Base-by-base conservation (phyloP, 768 basidiomycete genomes). In the Dacryopinax spathularia region DNA sequence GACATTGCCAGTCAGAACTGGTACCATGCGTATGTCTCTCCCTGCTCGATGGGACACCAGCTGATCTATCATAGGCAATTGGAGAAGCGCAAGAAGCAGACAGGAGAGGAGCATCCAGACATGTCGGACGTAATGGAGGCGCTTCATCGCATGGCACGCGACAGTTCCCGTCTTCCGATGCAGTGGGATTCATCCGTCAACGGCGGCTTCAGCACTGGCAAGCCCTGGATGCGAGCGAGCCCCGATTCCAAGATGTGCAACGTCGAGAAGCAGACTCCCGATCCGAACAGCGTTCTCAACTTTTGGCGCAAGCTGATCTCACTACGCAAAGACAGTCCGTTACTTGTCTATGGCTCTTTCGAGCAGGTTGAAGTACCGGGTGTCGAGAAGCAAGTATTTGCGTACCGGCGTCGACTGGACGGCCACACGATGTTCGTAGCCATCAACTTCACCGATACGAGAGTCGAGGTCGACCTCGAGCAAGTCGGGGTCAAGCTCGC, bases 151-250 rank as follows among this genome's bases (percentile, higher is more conserved):
- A 86, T 86, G 66, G 84, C 84, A 1, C 77, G 88, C 35, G 88
- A 89, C 69, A 86, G 89, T 70, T 79, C 82, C 7, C 77, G 88
- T 0, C 79, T 82, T 4, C 87, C 88, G 0, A 81, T 89, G 79
- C 85, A 44, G 84, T 88, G 87, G 86, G 76, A 84, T 65, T 62
- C 75, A 5, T 71, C 75, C 2, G 31, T 72, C 6, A 77, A 88
- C 63, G 84, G 79, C 0, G 87, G 88, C 0, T 88, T 89, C 71
- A 84, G 84, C 15, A 77, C 79, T 2, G 82, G 81, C 2, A 78
- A 71, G 1, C 86, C 87, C 0, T 89, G 86, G 87, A 88, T 88
- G 85, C 77, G 84, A 29, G 80, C 84, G 5, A 84, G 86, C 68
- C 84, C 85, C 39, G 85, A 88, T 67, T 85, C 82, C 69, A 63